phyloP scores from a whole-genome alignment of 805 yeast genomes.

The Metschnikowia reukaufii region DNA sequence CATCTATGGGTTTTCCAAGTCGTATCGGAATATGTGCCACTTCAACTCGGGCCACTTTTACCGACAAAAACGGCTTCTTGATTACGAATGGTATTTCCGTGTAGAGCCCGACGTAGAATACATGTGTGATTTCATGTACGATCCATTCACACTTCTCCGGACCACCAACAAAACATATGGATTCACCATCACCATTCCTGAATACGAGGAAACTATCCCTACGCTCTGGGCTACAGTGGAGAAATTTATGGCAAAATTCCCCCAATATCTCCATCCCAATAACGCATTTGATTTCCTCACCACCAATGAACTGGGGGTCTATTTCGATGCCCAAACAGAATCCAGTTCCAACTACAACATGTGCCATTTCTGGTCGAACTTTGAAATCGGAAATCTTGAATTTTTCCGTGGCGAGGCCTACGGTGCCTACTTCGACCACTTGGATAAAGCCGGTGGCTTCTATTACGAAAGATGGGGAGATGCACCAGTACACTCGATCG shows the following conservation, averaged over 20 bases:
- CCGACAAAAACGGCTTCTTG: slow-evolving; percentile 42
- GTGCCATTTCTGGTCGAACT: slow-evolving; percentile 77
- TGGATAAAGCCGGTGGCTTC: slow-evolving; percentile 52
- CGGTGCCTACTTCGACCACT: slow-evolving; percentile 40
- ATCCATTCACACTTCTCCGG: slow-evolving; percentile 48
- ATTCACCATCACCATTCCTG: slow-evolving; percentile 50
- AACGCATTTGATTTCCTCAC: slow-evolving; percentile 51
- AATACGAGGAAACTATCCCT: slow-evolving; percentile 52
- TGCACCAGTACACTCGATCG: slow-evolving; percentile 47
- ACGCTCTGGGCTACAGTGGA: slow-evolving; percentile 52
- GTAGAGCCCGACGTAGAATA: slow-evolving; percentile 60
- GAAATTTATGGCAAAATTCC: slow-evolving; percentile 44
- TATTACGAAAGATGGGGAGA: slow-evolving; percentile 66
- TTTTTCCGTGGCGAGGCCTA: slow-evolving; percentile 51
- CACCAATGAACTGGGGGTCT: slow-evolving; percentile 36
- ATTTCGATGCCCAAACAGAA: slow-evolving; percentile 10
- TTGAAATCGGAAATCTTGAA: slow-evolving; percentile 54
- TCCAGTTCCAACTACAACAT: slow-evolving; percentile 48
- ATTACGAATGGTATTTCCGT: slow-evolving; percentile 59
- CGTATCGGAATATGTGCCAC: slow-evolving; percentile 68
- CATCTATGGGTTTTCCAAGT: slow-evolving; percentile 48
- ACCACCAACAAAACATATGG: slow-evolving; percentile 49
- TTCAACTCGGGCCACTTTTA: slow-evolving; percentile 68
- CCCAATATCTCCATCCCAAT: slow-evolving; percentile 47
- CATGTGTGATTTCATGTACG: slow-evolving; percentile 57